Percentiles rank a stretch among this genome's conserved stretches.
Evolutionary conservation across 1,139 yeast species (phyloP).

Genomic region (Magnusiomyces sp.): DNA sequence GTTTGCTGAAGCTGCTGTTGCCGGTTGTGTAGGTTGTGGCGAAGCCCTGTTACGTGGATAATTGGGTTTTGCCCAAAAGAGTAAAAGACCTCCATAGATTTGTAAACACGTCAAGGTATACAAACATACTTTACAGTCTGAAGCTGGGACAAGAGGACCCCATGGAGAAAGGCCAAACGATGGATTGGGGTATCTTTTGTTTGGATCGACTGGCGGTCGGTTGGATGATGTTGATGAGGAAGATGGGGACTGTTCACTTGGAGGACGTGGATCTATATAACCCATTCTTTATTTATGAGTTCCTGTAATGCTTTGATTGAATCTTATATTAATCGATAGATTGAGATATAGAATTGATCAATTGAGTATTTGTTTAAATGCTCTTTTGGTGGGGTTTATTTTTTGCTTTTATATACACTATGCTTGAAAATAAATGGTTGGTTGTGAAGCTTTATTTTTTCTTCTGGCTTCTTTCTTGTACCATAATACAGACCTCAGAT

Average conservation of each 20-base stretch:
- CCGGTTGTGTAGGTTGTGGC: slow-evolving; percentile 3
- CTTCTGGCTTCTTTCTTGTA: no score
- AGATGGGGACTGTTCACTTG: background rate
- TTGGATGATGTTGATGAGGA: background rate
- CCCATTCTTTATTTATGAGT: no score
- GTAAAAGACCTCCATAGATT: slow-evolving; percentile 23
- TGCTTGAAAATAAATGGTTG: no score
- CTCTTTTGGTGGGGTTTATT: no score
- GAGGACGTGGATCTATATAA: no score
- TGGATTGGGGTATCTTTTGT: slow-evolving; percentile 24
- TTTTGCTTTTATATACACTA: no score
- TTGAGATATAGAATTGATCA: no score
- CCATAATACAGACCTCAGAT: no score
- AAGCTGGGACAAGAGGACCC: slow-evolving; percentile 34
- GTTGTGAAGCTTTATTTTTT: no score
- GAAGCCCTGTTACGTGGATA: background rate
- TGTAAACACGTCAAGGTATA: slow-evolving; percentile 27
- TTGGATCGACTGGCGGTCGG: slow-evolving; percentile 10
- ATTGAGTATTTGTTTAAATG: no score
- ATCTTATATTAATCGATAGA: no score
- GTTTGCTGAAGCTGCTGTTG: background rate
- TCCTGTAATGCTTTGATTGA: no score
- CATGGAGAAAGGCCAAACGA: slow-evolving; percentile 28
- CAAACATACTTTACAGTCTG: slow-evolving; percentile 28
- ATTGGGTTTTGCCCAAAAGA: slow-evolving; percentile 17